Evolutionary conservation across 2,329 filamentous ascomycete species (phyloP).

Genomic region (Verticillium klebahnii): DNA sequence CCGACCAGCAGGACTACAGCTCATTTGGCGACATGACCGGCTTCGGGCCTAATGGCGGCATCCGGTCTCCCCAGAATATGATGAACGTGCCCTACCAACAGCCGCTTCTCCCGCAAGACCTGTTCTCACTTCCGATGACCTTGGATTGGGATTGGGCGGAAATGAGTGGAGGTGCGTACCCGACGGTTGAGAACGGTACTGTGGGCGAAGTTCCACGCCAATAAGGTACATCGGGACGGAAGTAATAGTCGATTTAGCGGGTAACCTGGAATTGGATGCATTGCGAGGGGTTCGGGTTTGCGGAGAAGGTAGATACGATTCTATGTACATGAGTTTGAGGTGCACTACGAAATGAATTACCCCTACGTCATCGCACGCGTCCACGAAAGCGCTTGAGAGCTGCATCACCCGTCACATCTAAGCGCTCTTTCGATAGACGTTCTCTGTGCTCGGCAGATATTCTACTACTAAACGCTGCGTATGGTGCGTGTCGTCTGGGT

Average conservation of each 20-base stretch:
- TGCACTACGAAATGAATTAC: neutral
- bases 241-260: neutral
- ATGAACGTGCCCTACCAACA: constrained; percentile 58
- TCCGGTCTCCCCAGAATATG: constrained; percentile 29
- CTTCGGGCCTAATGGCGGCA: constrained; percentile 28
- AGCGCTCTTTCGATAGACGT: neutral
- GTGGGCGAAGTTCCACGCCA: constrained; percentile 25
- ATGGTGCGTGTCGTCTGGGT: neutral
- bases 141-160: constrained; percentile 82
- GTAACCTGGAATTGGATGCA: neutral
- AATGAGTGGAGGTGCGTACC: constrained; percentile 62
- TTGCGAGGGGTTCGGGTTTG: neutral
- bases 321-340: neutral
- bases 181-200: constrained; percentile 59
- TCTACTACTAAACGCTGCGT: neutral
- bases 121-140: constrained; percentile 95
- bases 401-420: too few relatives aligned
- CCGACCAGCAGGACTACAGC: constrained; percentile 32
- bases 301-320: neutral
- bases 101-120: constrained; percentile 84
- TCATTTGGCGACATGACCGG: constrained; percentile 41
- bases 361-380: neutral
- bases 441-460: neutral
- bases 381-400: too few relatives aligned
- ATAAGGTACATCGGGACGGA: neutral